Conservation (phyloP, 306 rosid genomes). For the Vigna trinervia region DNA sequence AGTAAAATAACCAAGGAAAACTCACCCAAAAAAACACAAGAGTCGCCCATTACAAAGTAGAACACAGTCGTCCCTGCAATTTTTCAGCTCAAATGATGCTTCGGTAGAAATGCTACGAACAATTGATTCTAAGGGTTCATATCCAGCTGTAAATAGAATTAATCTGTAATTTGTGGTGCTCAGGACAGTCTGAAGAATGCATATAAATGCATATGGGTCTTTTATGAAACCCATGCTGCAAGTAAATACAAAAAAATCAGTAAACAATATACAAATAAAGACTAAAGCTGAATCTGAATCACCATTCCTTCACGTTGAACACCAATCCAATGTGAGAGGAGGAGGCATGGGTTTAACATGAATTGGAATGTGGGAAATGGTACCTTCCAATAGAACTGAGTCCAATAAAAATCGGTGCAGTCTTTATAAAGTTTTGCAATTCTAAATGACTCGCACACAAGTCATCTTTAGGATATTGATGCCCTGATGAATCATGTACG, state of each 20-base stretch:
- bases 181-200: slow-evolving; percentile 63
- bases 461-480: slow-evolving; percentile 45
- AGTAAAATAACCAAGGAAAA: slow-evolving; percentile 24
- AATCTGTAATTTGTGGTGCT: slow-evolving; percentile 63
- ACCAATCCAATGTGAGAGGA: background rate
- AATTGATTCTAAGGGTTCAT: slow-evolving; percentile 64
- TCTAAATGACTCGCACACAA: slow-evolving; percentile 65
- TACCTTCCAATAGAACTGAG: slow-evolving; percentile 86
- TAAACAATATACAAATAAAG: slow-evolving; percentile 21
- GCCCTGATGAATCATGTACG: slow-evolving; percentile 45
- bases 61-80: slow-evolving; percentile 59
- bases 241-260: slow-evolving; percentile 29
- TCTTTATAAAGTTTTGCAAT: slow-evolving; percentile 59
- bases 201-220: slow-evolving; percentile 63
- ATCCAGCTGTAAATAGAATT: slow-evolving; percentile 81
- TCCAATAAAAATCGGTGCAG: slow-evolving; percentile 72
- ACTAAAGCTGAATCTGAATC: background rate
- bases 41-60: slow-evolving; percentile 56
- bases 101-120: slow-evolving; percentile 51
- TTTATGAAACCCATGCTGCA: slow-evolving; percentile 87
- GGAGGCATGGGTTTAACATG: background rate
- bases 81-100: slow-evolving; percentile 50
- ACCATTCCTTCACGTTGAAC: background rate
- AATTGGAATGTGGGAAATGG: slow-evolving; percentile 2
- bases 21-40: slow-evolving; percentile 80